Evolutionary conservation across 257 asterid species (phyloP), one percentile per base, ranked within the genome.

Genomic region (Linaria vulgaris): DNA sequence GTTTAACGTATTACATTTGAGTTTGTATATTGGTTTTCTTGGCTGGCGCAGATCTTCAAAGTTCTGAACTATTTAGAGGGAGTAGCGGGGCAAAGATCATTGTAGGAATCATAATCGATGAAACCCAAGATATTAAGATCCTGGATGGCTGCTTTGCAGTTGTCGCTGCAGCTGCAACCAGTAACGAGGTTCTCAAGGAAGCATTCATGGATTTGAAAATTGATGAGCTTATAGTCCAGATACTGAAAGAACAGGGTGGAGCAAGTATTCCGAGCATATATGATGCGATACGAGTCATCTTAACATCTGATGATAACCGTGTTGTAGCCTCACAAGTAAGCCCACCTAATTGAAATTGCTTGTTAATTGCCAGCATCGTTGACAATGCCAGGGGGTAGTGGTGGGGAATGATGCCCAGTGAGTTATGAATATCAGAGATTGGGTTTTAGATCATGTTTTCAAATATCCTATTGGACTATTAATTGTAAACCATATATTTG

Each of bases 291-390:
- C 81, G 79, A 49, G 86, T 85, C 73, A 83, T 89, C 69, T 76
- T 92, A 64, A 78, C 97, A 54, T 69, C 97, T 20, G 97, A 92
- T 56, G 99, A 92, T 69, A 73, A 87, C 72, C 96, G 97, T 15
- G 95, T 89, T 41, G 63, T 89, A 53, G 97, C 99, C 68, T 92
- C 99, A 69, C 90, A 92, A 77, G 97, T 87, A 78, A 86, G 94
- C 76, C 58, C 17, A 43, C 63, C 19, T 39, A 46, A 13, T 46
- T 27, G 69, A 67, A 30, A 15, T 15, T 61, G 24, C 39, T 19
- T 31, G 64, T 12, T 20, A 34, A 56, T 56, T 64, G 55, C 60
- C 51, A 56, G 44, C 44, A 47, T 66, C 48, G 56, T 60, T 59
- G 59, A 61, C 31, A 53, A 20, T n/a, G 34, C 44, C 62, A 52